Percentiles rank a stretch among this genome's conserved stretches.
phyloP scores from a whole-genome alignment of 208 protist genomes.

The Wallacemonas sp. region DNA sequence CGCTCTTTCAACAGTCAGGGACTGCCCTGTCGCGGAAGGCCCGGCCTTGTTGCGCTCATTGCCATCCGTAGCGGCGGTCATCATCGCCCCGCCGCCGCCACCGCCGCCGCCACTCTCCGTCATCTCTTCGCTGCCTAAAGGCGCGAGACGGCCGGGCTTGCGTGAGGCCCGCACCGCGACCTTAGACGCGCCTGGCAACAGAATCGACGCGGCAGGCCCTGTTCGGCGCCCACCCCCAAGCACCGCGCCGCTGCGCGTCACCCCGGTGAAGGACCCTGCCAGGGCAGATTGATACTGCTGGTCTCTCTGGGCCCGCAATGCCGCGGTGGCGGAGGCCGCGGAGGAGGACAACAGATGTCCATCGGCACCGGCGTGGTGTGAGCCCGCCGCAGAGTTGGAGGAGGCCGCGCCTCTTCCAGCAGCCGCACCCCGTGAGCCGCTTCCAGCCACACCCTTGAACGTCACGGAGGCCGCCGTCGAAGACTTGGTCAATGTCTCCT shows the following conservation, averaged over 20 bases:
- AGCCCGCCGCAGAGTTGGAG: not conserved
- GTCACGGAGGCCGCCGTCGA: not conserved
- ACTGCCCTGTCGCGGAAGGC: conserved; percentile 14
- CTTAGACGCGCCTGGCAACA: conserved; percentile 3
- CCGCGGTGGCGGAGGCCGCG: conserved; percentile 4
- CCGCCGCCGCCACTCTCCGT: not conserved
- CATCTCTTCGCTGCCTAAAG: not conserved
- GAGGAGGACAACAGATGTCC: not conserved
- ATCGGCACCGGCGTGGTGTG: not conserved
- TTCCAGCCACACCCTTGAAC: not conserved
- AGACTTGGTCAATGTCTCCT: not conserved
- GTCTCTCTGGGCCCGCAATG: not conserved
- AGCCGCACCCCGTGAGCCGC: not conserved
- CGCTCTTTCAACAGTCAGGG: conserved; percentile 27
- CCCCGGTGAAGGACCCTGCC: not conserved
- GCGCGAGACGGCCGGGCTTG: not conserved
- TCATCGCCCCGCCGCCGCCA: not conserved
- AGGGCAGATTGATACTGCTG: not conserved
- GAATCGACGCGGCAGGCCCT: not conserved
- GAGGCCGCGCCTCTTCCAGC: not conserved
- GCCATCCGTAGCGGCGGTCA: not conserved
- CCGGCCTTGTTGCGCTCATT: not conserved
- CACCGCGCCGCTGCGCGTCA: not conserved
- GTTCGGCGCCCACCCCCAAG: not conserved
- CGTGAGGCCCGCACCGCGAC: conserved; percentile 1